Evolutionary conservation across 345 rosid species (phyloP).

Genomic region (Cardiospermum halicacabum): DNA sequence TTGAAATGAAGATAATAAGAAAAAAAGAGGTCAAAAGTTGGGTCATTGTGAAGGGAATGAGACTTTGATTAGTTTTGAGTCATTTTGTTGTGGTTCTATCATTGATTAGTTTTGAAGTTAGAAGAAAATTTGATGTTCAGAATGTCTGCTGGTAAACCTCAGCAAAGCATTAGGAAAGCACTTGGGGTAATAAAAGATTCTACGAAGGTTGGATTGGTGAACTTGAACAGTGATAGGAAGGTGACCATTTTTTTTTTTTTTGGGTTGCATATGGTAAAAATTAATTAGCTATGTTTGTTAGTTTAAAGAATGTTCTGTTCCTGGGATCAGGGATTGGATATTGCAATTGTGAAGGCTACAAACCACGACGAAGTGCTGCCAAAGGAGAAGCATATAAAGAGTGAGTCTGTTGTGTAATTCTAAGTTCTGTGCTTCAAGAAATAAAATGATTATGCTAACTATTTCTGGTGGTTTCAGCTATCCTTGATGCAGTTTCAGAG

Average conservation of each 20-base stretch:
- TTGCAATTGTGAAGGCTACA: conserved; percentile 45
- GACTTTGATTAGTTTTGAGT: too few relatives aligned
- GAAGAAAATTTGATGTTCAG: conserved; percentile 16
- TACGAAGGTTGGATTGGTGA: conserved; percentile 34
- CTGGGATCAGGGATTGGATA: conserved; percentile 31
- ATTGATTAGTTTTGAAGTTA: background rate
- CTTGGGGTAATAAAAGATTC: conserved; percentile 35
- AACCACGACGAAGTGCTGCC: conserved; percentile 28
- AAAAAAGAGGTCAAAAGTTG: too few relatives aligned
- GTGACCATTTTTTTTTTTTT: conserved; percentile 12
- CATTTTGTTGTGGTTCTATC: background rate
- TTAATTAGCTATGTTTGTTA: too few relatives aligned
- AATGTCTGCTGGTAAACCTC: conserved; percentile 29
- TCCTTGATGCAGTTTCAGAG: conserved; percentile 25
- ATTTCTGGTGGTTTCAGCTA: conserved; percentile 19
- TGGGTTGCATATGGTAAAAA: background rate
- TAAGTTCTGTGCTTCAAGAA: background rate
- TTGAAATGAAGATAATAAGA: background rate
- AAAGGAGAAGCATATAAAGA: conserved; percentile 35
- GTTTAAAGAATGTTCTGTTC: too few relatives aligned
- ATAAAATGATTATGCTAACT: conserved; percentile 1
- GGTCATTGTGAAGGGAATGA: too few relatives aligned
- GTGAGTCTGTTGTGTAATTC: conserved; percentile 19
- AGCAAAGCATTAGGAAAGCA: conserved; percentile 27
- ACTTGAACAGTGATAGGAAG: conserved; percentile 31